Evolutionary conservation across 2,329 filamentous ascomycete species (phyloP), one percentile per base, ranked within the genome.

Genomic region (Sclerotinia spermophila): DNA sequence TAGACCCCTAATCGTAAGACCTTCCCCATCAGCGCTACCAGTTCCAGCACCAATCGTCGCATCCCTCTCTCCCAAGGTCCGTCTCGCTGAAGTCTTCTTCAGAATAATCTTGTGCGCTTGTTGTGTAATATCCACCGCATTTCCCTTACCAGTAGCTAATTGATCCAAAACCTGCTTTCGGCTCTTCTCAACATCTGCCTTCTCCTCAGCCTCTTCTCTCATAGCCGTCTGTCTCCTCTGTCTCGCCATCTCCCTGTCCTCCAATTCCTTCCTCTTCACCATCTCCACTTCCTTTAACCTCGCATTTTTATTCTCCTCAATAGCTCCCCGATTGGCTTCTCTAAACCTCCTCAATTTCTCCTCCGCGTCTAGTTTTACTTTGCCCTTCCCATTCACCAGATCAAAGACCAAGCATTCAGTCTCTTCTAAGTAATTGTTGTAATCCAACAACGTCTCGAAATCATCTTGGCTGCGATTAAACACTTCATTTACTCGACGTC

Each of bases 341-440:
- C 93, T 89, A 83, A 94, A 97, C 72, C 86, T 82, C 65, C 84
- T 81, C n/a, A 94, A 85, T 69, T 78, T 79, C 71, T 81, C 79
- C 77, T 85, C 83, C 77, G 59, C 87, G 53, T 84, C 83, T 17
- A 78, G 78, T 42, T 78, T 78, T 69, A 82, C 87, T n/a, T 89
- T 87, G 0, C 90, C 85, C 58, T 84, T 85, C 56, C 90, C 89
- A 74, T 89, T 86, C 68, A 97, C 90, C 15, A 99, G 85, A 79
- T 97, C 95, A 82, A 94, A 94, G 2, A 94, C 94, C 73, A 97
- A 87, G 74, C 91, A 89, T 83, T 99, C 96, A 53, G 97, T 93
- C 78, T 92, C 90, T 81, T 98, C 93, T 19, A 99, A 88, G 82
- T 98, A 97, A 81, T 97, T 90, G 82, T 99, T 97, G 84, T 90